These are phyloP conservation scores for Papiliotrema laurentii DNA, from an alignment of 1,284 basidiomycete species.

Conservation along the genomic window DNA sequence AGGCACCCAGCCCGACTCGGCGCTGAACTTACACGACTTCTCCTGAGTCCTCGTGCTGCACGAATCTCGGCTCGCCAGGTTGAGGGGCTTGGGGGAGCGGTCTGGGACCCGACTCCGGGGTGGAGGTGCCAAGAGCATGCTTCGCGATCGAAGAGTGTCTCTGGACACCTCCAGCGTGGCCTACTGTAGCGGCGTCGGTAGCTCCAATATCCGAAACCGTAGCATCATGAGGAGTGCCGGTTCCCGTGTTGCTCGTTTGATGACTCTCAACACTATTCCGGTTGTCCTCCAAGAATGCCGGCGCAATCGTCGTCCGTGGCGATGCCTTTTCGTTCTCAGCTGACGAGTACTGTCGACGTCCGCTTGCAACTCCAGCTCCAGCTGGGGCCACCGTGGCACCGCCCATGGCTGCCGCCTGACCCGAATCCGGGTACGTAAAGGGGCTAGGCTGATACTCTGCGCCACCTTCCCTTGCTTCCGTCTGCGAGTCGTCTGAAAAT, in stretches of 20 bases:
- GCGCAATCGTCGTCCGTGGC: too few species aligned
- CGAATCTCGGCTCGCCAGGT: slow-evolving; percentile 7
- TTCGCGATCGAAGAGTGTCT: slow-evolving; percentile 11
- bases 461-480: not conserved
- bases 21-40: slow-evolving; percentile 21
- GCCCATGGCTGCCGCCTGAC: not conserved
- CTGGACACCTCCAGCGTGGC: not conserved
- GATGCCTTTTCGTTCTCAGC: not conserved
- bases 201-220: not conserved
- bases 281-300: slow-evolving; percentile 1
- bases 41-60: slow-evolving; percentile 30
- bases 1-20: not conserved
- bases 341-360: too few species aligned
- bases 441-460: not conserved
- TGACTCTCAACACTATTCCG: too few species aligned
- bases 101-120: not conserved
- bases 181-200: slow-evolving; percentile 4
- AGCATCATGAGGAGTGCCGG: not conserved
- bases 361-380: not conserved
- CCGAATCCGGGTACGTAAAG: not conserved
- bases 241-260: not conserved
- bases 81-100: slow-evolving; percentile 3
- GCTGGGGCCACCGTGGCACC: not conserved
- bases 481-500: not conserved
- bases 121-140: slow-evolving; percentile 3